Base-by-base conservation (phyloP, 2,329 filamentous ascomycete species). In the Botrytis squamosa region DNA sequence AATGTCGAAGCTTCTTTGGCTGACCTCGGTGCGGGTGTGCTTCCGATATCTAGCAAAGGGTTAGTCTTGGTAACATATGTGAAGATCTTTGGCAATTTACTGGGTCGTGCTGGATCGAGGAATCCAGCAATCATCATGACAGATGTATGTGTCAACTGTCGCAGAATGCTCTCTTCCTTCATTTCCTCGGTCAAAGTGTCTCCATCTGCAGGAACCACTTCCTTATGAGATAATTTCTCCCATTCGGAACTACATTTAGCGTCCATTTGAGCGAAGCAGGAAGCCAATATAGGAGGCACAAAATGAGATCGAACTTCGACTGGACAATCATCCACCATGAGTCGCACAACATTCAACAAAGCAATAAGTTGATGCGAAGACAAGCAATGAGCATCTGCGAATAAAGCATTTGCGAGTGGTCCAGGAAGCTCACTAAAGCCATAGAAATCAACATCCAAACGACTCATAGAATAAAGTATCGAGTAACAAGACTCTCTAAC, bases 161-260 rank as follows among this genome's bases (percentile, higher is more conserved):
- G 90, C 64, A 99, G 85, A 44, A 99, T 97, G 80, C 95, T 98
- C 82, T 99, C 96, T 10, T 93, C 91, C 83, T 98, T 97, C 96
- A 99, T 99, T 84, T 99, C 96, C 77, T 98, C 94, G 1, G 93
- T 93, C 71, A 99, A 84, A 74, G 93, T 93, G 72, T 95, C 93
- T 33, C 91, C 91, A 5, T 91, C 91, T 1, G 91, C 88, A 60
- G 88, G 87, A 20, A 90, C 84, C 33, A 84, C 85, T 77, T 92
- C 88, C 76, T 89, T 85, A 76, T 87, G 84, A 80, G 91, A 89
- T 74, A 98, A 89, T 77, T 89, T 89, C 75, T 91, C 89, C 96
- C 96, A 99, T 81, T 98, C 95, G 0, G 88, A 86, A 49, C 90
- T 92, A 76, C 98, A 93, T 83, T 98, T 98, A 59, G 87, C 85